Percentiles rank a stretch among this genome's conserved stretches.
Evolutionary conservation across 2,329 filamentous ascomycete species (phyloP).

Genomic region (Plectosphaerella plurivora): DNA sequence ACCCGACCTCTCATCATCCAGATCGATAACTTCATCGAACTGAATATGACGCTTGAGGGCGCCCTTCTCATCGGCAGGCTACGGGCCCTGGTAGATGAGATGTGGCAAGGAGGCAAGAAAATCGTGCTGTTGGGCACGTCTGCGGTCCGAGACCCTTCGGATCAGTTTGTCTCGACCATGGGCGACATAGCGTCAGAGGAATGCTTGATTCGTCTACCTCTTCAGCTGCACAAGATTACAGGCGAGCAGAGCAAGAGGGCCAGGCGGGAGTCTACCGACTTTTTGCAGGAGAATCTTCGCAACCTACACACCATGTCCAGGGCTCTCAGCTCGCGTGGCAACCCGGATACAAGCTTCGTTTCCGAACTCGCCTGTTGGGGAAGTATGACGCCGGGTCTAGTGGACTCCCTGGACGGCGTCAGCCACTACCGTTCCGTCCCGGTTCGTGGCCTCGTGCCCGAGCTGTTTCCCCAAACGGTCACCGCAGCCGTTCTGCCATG

Average conservation of each 20-base stretch:
- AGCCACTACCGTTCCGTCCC: too few species aligned
- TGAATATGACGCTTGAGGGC: conserved; percentile 66
- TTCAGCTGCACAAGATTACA: conserved; percentile 12
- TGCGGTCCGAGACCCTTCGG: conserved; percentile 45
- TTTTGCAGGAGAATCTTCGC: conserved; percentile 38
- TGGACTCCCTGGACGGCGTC: background rate
- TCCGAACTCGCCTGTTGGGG: background rate
- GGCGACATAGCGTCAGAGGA: conserved; percentile 34
- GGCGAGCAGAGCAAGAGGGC: conserved; percentile 5
- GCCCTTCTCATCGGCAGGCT: conserved; percentile 65
- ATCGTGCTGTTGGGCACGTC: conserved; percentile 80
- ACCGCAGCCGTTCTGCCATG: conserved; percentile 26
- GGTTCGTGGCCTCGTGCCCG: too few species aligned
- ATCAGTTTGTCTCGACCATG: conserved; percentile 34
- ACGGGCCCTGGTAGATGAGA: conserved; percentile 65
- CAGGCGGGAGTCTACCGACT: conserved; percentile 24
- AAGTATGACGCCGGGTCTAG: background rate
- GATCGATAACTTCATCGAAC: conserved; percentile 75
- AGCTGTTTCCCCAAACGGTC: conserved; percentile 12
- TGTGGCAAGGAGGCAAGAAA: conserved; percentile 65
- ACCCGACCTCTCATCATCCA: conserved; percentile 64
- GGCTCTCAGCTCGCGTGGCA: conserved; percentile 20
- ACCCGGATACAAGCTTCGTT: background rate
- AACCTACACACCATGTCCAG: conserved; percentile 44
- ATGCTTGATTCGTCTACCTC: conserved; percentile 27